Evolutionary conservation across 345 rosid genomes (phyloP), one percentile per base, ranked within the genome.

Genomic region (Corchorus olitorius): DNA sequence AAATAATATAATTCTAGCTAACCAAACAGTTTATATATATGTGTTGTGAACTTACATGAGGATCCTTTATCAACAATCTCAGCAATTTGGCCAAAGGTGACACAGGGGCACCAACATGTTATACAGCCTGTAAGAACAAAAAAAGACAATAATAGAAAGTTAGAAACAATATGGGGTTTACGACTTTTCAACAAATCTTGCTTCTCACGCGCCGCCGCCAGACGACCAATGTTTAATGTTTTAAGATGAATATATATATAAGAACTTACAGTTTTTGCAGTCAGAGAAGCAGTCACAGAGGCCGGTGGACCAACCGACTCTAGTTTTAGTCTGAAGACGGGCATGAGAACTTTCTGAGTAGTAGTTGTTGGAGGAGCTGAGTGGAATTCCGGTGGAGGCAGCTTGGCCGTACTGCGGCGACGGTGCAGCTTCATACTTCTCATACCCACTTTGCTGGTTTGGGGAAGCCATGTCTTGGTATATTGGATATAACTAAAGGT

Each of bases 21-120:
- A 9, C 12, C 22, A 39, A 39, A 10, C 48, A 27, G 43, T 4
- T 39, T 39, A 3, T 39, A 6, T n/a, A 39, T 39, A 27, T 3
- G 14, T 16, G 48, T 0, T 0, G 9, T 68, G 12, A 65, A 60
- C 78, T 79, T 66, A 74, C 75, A 61, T 5, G 74, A 75, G 14
- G 68, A 73, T 48, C 78, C 83, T 58, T 27, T 69, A 22, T 76
- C 77, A 6, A 73, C 61, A 5, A 81, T 81, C 67, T 77, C 79
- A 6, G 74, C 79, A 17, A 77, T 68, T 35, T 64, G 77, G 3
- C 81, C 81, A 17, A 81, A 81, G 0, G 81, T 77, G 54, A 77
- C 52, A 54, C 84, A 81, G 2, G 84, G 81, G 22, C 84, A 81
- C 81, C 62, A 77, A 63, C 67, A 81, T 15, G 84, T 81, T 2